Percentiles rank a stretch among this genome's conserved stretches.
These are phyloP conservation scores for Marasmius tenuissimus DNA, from an alignment of 1,284 basidiomycete species.

Conservation along the genomic window DNA sequence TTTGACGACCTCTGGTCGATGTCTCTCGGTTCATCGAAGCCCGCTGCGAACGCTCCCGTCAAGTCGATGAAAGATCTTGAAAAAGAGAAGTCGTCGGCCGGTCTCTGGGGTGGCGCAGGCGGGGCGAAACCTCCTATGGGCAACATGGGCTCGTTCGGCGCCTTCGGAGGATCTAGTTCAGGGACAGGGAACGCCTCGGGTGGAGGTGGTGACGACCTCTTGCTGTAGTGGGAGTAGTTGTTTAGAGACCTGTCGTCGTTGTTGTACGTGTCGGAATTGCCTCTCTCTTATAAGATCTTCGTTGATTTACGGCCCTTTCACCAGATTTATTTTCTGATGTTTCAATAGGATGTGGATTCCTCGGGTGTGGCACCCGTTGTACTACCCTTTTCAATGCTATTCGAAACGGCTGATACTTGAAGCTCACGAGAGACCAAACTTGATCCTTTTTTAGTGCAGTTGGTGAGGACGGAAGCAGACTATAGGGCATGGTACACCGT, in stretches of 20 bases:
- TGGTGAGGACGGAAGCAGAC: constrained; percentile 17
- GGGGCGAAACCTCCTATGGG: constrained; percentile 19
- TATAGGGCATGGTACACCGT: background rate
- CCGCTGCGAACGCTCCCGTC: constrained; percentile 29
- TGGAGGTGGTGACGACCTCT: constrained; percentile 47
- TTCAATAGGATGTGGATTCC: background rate
- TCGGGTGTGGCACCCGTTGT: too few relatives aligned
- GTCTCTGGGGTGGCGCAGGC: constrained; percentile 65
- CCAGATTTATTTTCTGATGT: background rate
- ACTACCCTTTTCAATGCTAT: too few relatives aligned
- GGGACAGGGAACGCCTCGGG: constrained; percentile 15
- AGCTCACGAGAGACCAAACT: constrained; percentile 15
- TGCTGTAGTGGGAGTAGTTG: constrained; percentile 33
- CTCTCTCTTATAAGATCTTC: too few relatives aligned
- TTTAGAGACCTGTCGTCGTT: too few relatives aligned
- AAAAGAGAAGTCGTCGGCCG: constrained; percentile 79
- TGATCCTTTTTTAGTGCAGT: constrained; percentile 18
- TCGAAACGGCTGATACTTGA: background rate
- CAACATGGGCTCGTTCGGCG: constrained; percentile 44
- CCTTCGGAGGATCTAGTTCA: constrained; percentile 34
- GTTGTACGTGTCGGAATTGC: too few relatives aligned
- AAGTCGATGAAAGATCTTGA: constrained; percentile 89
- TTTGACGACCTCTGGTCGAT: constrained; percentile 94
- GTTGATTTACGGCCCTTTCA: too few relatives aligned
- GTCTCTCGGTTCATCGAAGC: constrained; percentile 56